Evolutionary conservation across 768 basidiomycete species (phyloP).

Genomic region (Lactifluus echinatus): DNA sequence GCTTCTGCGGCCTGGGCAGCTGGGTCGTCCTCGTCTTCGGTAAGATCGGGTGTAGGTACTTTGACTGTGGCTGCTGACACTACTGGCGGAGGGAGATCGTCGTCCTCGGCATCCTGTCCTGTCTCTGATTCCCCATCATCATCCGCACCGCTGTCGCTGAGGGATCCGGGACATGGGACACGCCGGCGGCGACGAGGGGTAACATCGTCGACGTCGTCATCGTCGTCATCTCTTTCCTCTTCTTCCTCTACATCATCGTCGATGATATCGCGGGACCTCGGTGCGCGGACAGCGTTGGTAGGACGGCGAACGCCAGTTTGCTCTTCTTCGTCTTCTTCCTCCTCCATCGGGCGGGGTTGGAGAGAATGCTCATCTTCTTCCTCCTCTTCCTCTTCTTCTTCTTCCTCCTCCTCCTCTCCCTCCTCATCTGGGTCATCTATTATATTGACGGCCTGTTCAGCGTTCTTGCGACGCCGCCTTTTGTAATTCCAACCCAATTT

Average conservation of each 20-base stretch:
- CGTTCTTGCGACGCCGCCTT: conserved; percentile 21
- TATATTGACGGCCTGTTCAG: conserved; percentile 29
- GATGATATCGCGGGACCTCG: conserved; percentile 12
- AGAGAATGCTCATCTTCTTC: conserved; percentile 30
- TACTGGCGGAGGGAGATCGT: conserved; percentile 27
- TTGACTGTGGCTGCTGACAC: conserved; percentile 16
- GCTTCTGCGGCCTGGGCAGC: conserved; percentile 20
- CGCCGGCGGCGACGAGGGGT: conserved; percentile 15
- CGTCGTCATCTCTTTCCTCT: conserved; percentile 19
- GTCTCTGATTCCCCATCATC: conserved; percentile 22
- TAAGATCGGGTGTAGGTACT: conserved; percentile 24
- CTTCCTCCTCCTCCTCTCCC: conserved; percentile 40
- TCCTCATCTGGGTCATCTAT: conserved; percentile 33
- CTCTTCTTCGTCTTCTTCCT: conserved; percentile 37
- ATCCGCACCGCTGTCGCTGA: conserved; percentile 16
- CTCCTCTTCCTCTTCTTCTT: conserved; percentile 33
- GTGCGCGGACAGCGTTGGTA: conserved; percentile 19
- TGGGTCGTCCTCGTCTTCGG: conserved; percentile 31
- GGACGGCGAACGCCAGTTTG: conserved; percentile 16
- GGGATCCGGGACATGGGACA: conserved; percentile 13
- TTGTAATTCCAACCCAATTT: conserved; percentile 82
- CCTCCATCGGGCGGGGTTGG: conserved; percentile 30
- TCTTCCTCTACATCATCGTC: conserved; percentile 22
- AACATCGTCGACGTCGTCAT: conserved; percentile 15
- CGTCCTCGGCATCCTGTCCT: conserved; percentile 29